Conservation (phyloP, 2,329 filamentous ascomycete genomes). For the Thielaviopsis euricoi region DNA sequence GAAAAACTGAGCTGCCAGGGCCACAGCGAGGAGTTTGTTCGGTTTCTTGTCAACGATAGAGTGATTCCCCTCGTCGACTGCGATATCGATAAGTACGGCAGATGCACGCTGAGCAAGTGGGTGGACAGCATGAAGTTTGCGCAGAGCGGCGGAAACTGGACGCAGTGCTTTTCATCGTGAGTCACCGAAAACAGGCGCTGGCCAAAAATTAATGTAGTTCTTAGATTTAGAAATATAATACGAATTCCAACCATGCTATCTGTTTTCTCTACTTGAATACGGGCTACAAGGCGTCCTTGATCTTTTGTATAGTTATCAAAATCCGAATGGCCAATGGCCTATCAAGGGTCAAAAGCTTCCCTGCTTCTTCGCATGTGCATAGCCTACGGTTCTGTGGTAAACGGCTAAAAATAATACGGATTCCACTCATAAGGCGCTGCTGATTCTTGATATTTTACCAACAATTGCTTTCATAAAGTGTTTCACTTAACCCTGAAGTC, state of each 20-base stretch:
- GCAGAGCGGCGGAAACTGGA: constrained; percentile 55
- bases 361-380: not conserved
- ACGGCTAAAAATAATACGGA: not conserved
- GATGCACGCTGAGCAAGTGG: constrained; percentile 54
- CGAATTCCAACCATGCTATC: no score
- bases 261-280: no score
- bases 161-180: constrained; percentile 35
- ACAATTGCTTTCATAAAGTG: not conserved
- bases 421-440: not conserved
- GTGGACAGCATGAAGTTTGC: constrained; percentile 63
- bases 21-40: constrained; percentile 51
- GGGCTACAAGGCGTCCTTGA: no score
- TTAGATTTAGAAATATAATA: no score
- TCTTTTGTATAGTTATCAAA: no score
- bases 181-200: not conserved
- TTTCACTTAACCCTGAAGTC: not conserved
- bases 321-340: no score
- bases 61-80: constrained; percentile 60
- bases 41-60: constrained; percentile 69
- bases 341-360: no score
- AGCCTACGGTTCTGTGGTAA: not conserved
- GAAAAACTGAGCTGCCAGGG: constrained; percentile 63
- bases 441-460: not conserved
- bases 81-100: constrained; percentile 49
- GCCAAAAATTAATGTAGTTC: no score